phyloP scores from a whole-genome alignment of 108 stramenopile genomes.

The Nannochloropsis granulata region DNA sequence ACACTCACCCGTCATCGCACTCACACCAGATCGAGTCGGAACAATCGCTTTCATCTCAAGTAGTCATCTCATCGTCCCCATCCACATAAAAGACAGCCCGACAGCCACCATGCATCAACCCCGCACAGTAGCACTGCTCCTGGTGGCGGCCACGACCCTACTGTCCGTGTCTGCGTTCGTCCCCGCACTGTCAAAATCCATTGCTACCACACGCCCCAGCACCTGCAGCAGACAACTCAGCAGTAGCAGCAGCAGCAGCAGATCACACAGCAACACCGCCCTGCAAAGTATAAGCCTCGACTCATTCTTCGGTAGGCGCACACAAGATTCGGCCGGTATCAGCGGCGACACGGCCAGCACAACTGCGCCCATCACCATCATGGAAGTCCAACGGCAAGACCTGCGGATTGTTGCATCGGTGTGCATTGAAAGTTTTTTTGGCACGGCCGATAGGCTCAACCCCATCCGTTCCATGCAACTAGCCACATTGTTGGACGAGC shows the following conservation, averaged over 20 bases:
- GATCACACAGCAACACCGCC: background rate
- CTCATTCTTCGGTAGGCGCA: background rate
- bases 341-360: background rate
- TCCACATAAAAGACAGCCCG: too few species aligned
- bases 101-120: too few species aligned
- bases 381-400: background rate
- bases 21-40: too few species aligned
- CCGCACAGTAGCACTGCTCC: too few species aligned
- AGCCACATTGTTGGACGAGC: background rate
- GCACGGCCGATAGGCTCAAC: background rate
- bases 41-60: too few species aligned
- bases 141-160: too few species aligned
- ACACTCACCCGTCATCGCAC: too few species aligned
- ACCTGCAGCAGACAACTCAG: background rate
- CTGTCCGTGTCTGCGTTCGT: background rate
- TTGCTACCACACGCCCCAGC: background rate
- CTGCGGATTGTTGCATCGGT: background rate
- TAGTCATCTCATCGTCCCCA: too few species aligned
- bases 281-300: background rate
- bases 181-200: background rate
- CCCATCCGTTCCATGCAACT: background rate
- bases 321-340: background rate
- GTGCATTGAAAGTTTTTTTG: background rate
- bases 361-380: background rate
- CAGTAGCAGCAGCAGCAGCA: background rate